Percentiles rank a stretch among this genome's conserved stretches.
Conservation (phyloP, 805 yeast genomes). For the Wickerhamomyces rabaulensis region DNA sequence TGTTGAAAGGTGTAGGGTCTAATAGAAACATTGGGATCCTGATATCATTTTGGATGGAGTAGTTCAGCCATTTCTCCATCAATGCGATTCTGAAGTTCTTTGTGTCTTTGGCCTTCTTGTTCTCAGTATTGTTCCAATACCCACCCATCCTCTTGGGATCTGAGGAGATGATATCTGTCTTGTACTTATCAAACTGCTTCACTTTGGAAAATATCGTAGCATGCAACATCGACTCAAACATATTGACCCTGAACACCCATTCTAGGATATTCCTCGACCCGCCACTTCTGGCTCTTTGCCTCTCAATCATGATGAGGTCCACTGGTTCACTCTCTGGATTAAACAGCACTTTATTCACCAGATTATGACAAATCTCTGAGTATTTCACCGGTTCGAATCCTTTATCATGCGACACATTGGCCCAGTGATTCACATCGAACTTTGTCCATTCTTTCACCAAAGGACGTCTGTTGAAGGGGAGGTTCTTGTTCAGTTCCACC, state of each 20-base stretch:
- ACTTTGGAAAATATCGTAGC: constrained; percentile 20
- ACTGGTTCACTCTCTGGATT: constrained; percentile 23
- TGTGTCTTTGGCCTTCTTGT: constrained; percentile 4
- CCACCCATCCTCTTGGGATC: constrained; percentile 19
- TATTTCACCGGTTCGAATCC: constrained; percentile 22
- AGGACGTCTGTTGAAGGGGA: constrained; percentile 21
- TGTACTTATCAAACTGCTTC: neutral
- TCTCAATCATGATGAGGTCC: constrained; percentile 44
- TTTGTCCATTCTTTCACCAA: constrained; percentile 31
- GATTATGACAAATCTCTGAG: constrained; percentile 17
- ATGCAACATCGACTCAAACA: constrained; percentile 46
- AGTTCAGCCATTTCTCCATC: constrained; percentile 18
- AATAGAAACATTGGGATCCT: constrained; percentile 6
- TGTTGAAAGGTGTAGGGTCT: constrained; percentile 9
- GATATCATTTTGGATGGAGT: neutral
- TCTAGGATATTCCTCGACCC: constrained; percentile 44
- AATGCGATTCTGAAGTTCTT: constrained; percentile 14
- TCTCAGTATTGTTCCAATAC: constrained; percentile 17
- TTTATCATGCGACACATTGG: constrained; percentile 1
- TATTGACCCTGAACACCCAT: constrained; percentile 45
- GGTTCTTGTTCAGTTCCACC: constrained; percentile 20
- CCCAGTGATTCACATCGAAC: constrained; percentile 23
- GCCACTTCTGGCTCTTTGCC: constrained; percentile 49
- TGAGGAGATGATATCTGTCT: constrained; percentile 13
- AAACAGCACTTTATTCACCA: constrained; percentile 24